Conservation (phyloP, 2,329 filamentous ascomycete genomes). For the Aspergillus transmontanensis region DNA sequence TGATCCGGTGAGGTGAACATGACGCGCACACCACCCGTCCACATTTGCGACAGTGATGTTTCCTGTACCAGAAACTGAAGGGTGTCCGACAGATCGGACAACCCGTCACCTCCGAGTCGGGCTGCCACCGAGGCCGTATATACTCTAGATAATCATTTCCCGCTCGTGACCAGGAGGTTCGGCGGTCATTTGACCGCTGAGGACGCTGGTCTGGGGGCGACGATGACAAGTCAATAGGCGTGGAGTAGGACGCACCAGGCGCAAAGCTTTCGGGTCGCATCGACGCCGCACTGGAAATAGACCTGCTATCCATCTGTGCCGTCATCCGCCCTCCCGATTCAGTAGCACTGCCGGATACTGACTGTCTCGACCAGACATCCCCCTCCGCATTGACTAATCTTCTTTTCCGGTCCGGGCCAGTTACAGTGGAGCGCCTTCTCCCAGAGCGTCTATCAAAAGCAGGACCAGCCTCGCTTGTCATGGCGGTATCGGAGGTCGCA, state of each 20-base stretch:
- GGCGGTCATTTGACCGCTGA: constrained; percentile 14
- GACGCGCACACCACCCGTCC: constrained; percentile 86
- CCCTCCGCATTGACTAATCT: constrained; percentile 42
- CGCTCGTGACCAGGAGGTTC: constrained; percentile 19
- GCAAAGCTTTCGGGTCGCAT: constrained; percentile 9
- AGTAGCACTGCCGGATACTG: constrained; percentile 13
- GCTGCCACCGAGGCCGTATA: constrained; percentile 79
- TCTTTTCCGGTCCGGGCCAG: constrained; percentile 44
- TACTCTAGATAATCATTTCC: constrained; percentile 43
- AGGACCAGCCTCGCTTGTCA: constrained; percentile 21
- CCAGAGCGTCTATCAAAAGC: constrained; percentile 19
- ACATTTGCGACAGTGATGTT: constrained; percentile 97
- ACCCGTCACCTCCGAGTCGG: constrained; percentile 76
- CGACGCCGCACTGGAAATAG: constrained; percentile 26
- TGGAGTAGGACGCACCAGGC: constrained; percentile 34
- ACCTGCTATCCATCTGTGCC: constrained; percentile 26
- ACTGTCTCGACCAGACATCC: constrained; percentile 25
- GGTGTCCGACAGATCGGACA: constrained; percentile 82
- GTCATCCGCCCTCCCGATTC: constrained; percentile 18
- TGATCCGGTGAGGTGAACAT: constrained; percentile 93
- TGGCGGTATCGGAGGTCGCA: constrained; percentile 19
- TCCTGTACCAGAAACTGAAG: constrained; percentile 84
- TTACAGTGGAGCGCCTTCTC: constrained; percentile 25
- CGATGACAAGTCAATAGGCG: constrained; percentile 37
- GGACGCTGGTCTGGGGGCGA: constrained; percentile 26